Percentiles rank a stretch among this genome's conserved stretches.
These are phyloP conservation scores for Keithomyces neogunnii DNA, from an alignment of 2,329 filamentous ascomycete species.

Conservation along the genomic window DNA sequence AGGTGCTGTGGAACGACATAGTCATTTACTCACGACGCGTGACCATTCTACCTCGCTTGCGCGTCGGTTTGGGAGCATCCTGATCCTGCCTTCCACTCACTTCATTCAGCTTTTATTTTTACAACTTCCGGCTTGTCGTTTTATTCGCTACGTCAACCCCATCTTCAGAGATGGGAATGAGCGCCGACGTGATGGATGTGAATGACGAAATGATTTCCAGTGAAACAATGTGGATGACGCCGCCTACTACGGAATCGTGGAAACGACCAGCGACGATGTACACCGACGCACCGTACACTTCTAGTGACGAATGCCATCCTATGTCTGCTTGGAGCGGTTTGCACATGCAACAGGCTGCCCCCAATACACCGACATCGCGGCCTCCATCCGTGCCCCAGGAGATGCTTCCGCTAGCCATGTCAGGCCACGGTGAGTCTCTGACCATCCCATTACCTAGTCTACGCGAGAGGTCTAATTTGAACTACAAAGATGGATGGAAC, in stretches of 20 bases:
- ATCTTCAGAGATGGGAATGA: slow-evolving; percentile 3
- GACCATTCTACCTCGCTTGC: background rate
- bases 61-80: too few species aligned
- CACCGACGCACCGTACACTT: slow-evolving; percentile 9
- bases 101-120: background rate
- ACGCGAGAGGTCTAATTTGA: background rate
- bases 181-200: slow-evolving; percentile 5
- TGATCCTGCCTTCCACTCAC: background rate
- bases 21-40: background rate
- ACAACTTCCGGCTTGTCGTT: background rate
- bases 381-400: slow-evolving; percentile 11
- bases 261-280: slow-evolving; percentile 8
- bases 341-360: background rate
- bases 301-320: slow-evolving; percentile 3
- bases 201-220: slow-evolving; percentile 8
- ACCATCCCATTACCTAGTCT: background rate
- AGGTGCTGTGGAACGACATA: background rate
- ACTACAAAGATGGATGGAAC: slow-evolving; percentile 30
- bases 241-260: slow-evolving; percentile 9
- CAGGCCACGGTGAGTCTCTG: slow-evolving; percentile 5
- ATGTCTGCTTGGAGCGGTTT: slow-evolving; percentile 9
- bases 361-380: background rate
- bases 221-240: slow-evolving; percentile 8
- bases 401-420: slow-evolving; percentile 4
- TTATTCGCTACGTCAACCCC: background rate